These are phyloP conservation scores for Sphagnum magellanicum DNA, from an alignment of 228 moss, liverwort and hornwort genomes.

Conservation along the genomic window DNA sequence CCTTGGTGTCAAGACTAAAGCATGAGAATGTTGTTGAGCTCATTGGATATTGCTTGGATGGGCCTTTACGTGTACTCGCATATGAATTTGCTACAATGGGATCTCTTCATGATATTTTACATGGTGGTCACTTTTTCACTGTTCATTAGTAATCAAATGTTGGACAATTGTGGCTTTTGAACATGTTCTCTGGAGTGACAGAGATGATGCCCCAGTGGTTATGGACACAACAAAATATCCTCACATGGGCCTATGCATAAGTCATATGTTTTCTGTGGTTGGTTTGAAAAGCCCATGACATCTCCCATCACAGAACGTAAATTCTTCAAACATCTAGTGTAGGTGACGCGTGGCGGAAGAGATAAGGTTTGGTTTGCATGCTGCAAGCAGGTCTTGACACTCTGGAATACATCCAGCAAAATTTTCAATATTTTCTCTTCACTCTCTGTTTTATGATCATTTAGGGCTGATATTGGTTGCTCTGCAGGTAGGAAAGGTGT, in stretches of 20 bases:
- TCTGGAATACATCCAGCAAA: no score
- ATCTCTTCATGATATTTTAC: conserved; percentile 94
- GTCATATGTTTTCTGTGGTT: no score
- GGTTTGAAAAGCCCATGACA: neutral
- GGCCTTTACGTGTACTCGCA: conserved; percentile 75
- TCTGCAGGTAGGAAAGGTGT: conserved; percentile 94
- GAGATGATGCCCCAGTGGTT: no score
- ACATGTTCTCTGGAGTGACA: no score
- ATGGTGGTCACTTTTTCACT: conserved; percentile 30
- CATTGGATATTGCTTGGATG: conserved; percentile 97
- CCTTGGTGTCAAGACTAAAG: conserved; percentile 91
- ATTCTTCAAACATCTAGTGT: neutral
- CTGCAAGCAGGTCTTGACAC: no score
- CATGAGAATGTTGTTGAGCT: conserved; percentile 99
- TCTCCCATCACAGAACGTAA: neutral
- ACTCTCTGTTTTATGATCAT: neutral
- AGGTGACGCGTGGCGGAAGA: no score
- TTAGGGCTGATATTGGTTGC: neutral
- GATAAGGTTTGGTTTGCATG: no score
- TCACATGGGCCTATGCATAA: no score
- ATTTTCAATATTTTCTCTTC: no score
- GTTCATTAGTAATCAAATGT: no score
- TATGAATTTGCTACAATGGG: conserved; percentile 99
- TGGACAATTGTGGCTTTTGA: no score
- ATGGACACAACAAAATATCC: no score